Evolutionary conservation across 2,329 filamentous ascomycete species (phyloP).

Genomic region (Leptographium lundbergii): DNA sequence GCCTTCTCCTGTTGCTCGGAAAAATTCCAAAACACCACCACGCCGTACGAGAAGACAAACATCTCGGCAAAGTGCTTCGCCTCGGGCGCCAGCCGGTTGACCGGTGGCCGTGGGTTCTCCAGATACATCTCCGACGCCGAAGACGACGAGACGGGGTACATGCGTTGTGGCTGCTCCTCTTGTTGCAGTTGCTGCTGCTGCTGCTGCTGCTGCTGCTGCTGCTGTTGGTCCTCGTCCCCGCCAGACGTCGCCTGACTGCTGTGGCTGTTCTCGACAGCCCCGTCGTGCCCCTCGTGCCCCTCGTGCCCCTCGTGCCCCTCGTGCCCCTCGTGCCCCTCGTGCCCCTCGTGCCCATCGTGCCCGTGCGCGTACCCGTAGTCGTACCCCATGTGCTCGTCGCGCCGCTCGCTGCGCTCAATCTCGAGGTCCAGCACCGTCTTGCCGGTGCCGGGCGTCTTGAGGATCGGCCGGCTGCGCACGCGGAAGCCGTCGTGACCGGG

Average conservation of each 20-base stretch:
- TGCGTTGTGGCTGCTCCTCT: neutral
- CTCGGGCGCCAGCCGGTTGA: slow-evolving; percentile 52
- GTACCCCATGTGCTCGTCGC: slow-evolving; percentile 86
- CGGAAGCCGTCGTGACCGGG: slow-evolving; percentile 79
- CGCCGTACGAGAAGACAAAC: slow-evolving; percentile 94
- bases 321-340: neutral
- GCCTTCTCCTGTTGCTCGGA: slow-evolving; percentile 93
- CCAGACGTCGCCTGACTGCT: neutral
- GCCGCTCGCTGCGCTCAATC: slow-evolving; percentile 82
- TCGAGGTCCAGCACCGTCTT: slow-evolving; percentile 89
- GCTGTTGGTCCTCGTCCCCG: neutral
- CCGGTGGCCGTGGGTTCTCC: slow-evolving; percentile 17
- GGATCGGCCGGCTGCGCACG: slow-evolving; percentile 75
- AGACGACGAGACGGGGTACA: neutral
- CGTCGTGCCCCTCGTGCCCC: neutral
- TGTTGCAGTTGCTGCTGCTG: slow-evolving; percentile 4
- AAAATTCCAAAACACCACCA: slow-evolving; percentile 99
- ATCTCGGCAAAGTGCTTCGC: slow-evolving; percentile 80
- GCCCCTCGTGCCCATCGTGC: neutral
- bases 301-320: too few relatives aligned
- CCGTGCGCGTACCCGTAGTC: slow-evolving; percentile 51
- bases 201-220: slow-evolving; percentile 1
- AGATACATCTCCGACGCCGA: neutral
- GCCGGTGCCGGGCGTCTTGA: slow-evolving; percentile 80
- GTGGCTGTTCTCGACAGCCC: too few relatives aligned